Evolutionary conservation across 768 basidiomycete species (phyloP).

Genomic region (Suillus occidentalis): DNA sequence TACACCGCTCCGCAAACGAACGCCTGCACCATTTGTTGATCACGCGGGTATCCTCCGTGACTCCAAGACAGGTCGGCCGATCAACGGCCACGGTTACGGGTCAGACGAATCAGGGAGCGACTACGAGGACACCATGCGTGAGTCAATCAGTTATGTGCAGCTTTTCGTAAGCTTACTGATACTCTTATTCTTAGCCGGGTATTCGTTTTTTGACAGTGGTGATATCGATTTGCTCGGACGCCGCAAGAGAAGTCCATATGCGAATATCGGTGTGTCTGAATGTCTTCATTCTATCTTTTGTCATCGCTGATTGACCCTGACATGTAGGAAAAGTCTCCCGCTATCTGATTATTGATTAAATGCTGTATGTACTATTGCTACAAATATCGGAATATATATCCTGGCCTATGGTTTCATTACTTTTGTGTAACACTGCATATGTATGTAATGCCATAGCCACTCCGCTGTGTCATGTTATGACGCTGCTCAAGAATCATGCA

Average conservation of each 20-base stretch:
- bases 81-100: conserved; percentile 45
- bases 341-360: conserved; percentile 34
- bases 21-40: conserved; percentile 77
- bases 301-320: background rate
- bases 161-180: conserved; percentile 6
- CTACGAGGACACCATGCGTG: conserved; percentile 60
- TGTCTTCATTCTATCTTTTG: background rate
- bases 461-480: background rate
- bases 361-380: background rate
- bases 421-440: background rate
- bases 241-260: conserved; percentile 57
- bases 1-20: conserved; percentile 85
- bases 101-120: conserved; percentile 43
- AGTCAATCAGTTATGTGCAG: conserved; percentile 31
- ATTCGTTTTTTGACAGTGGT: conserved; percentile 83
- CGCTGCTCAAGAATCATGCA: background rate
- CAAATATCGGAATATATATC: conserved; percentile 3
- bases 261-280: conserved; percentile 57
- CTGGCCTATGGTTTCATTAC: background rate
- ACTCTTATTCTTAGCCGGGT: conserved; percentile 50
- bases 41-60: conserved; percentile 73
- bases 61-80: conserved; percentile 72
- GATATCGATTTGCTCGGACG: conserved; percentile 70
- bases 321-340: conserved; percentile 33
- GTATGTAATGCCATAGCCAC: background rate